Conservation (phyloP, 805 yeast species). For the Tetrapisispora arboricola region DNA sequence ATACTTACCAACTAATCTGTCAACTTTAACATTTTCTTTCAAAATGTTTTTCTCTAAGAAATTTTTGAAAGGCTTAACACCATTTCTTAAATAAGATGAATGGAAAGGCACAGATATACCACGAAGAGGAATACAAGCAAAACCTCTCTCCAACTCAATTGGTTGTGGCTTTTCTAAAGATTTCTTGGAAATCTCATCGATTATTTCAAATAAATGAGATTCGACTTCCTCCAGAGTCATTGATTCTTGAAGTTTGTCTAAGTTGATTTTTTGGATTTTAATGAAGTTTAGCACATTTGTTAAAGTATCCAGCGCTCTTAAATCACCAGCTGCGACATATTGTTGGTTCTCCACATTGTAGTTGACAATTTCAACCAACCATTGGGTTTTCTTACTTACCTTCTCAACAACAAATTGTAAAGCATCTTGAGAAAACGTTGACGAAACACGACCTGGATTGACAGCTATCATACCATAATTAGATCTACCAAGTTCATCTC, state of each 20-base stretch:
- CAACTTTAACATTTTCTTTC: conserved; percentile 89
- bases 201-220: conserved; percentile 80
- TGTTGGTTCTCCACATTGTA: conserved; percentile 97
- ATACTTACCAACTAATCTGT: conserved; percentile 86
- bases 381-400: conserved; percentile 70
- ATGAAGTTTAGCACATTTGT: conserved; percentile 88
- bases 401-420: conserved; percentile 88
- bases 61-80: conserved; percentile 98
- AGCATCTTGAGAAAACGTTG: conserved; percentile 87
- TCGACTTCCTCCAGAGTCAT: conserved; percentile 81
- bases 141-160: conserved; percentile 93
- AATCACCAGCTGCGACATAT: conserved; percentile 97
- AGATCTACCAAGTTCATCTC: conserved; percentile 90
- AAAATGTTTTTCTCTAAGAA: conserved; percentile 94
- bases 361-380: conserved; percentile 97
- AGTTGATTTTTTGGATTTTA: conserved; percentile 89
- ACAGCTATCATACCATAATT: conserved; percentile 99
- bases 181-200: conserved; percentile 72
- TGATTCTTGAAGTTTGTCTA: conserved; percentile 73
- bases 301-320: conserved; percentile 87
- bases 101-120: conserved; percentile 99
- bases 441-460: conserved; percentile 86
- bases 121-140: conserved; percentile 94
- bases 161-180: conserved; percentile 90
- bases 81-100: conserved; percentile 94